phyloP scores from a whole-genome alignment of 139 green algal species.

The Coelastrella sp. region DNA sequence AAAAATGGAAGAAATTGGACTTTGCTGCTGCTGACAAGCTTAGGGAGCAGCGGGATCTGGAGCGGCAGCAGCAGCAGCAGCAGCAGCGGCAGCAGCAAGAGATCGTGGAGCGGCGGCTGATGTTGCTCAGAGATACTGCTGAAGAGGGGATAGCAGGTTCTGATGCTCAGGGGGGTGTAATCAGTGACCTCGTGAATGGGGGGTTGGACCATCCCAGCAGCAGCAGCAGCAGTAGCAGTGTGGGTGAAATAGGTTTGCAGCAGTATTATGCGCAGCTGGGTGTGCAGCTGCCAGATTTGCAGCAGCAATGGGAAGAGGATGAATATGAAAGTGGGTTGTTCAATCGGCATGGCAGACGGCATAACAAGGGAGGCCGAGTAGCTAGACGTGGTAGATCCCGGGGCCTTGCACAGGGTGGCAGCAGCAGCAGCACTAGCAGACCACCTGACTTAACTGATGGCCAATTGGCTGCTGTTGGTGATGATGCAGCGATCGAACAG shows the following conservation, averaged over 20 bases:
- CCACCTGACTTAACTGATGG: neutral
- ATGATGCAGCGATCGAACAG: neutral
- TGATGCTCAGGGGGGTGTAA: neutral
- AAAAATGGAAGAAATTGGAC: slow-evolving; percentile 28
- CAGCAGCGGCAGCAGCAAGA: slow-evolving; percentile 7
- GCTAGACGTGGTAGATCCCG: neutral
- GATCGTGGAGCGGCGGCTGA: neutral
- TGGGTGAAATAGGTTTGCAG: neutral
- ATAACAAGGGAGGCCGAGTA: neutral
- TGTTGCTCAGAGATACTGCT: slow-evolving; percentile 17
- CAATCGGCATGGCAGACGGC: neutral
- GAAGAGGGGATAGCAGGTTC: neutral
- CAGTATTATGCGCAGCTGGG: neutral
- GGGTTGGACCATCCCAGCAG: neutral
- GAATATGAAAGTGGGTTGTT: neutral
- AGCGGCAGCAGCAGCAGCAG: slow-evolving; percentile 13
- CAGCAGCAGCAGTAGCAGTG: neutral
- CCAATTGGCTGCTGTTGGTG: neutral
- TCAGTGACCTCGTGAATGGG: neutral
- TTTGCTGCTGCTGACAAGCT: neutral
- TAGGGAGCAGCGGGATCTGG: neutral
- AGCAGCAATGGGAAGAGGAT: slow-evolving; percentile 13
- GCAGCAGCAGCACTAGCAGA: neutral
- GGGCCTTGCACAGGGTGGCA: neutral
- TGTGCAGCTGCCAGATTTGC: neutral